Evolutionary conservation across 768 basidiomycete species (phyloP).

Genomic region (Boletus sp.): DNA sequence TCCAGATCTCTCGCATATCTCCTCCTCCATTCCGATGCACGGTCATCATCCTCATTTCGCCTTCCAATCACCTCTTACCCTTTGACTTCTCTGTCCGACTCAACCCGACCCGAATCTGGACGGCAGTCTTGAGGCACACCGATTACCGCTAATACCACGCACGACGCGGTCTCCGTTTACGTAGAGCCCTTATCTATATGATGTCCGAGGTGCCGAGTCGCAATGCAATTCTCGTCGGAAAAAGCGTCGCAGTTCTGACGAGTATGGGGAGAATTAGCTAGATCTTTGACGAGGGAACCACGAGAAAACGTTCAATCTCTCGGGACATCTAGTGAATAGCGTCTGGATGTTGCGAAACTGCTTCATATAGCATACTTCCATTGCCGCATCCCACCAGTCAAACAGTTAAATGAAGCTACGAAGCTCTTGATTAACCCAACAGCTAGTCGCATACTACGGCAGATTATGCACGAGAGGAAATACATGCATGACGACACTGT

Average conservation of each 20-base stretch:
- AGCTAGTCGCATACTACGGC: no score
- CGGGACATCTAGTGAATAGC: no score
- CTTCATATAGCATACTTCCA: no score
- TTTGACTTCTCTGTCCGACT: neutral
- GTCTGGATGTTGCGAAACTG: no score
- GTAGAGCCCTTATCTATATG: conserved; percentile 10
- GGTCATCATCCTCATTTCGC: neutral
- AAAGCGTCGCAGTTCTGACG: no score
- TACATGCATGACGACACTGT: conserved; percentile 8
- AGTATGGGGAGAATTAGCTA: no score
- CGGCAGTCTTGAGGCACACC: neutral
- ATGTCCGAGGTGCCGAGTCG: neutral
- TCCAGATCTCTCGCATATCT: neutral
- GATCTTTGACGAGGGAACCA: no score
- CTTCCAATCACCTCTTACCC: neutral
- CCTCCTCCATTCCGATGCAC: neutral
- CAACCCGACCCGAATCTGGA: neutral
- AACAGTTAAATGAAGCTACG: no score
- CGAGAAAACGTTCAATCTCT: no score
- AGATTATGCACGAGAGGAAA: neutral
- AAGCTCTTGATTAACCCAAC: no score
- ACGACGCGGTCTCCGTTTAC: neutral
- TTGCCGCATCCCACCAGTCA: no score
- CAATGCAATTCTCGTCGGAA: no score
- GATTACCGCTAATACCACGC: neutral